Base-by-base conservation (phyloP, 345 rosid genomes). In the Hirschfeldia incana region DNA sequence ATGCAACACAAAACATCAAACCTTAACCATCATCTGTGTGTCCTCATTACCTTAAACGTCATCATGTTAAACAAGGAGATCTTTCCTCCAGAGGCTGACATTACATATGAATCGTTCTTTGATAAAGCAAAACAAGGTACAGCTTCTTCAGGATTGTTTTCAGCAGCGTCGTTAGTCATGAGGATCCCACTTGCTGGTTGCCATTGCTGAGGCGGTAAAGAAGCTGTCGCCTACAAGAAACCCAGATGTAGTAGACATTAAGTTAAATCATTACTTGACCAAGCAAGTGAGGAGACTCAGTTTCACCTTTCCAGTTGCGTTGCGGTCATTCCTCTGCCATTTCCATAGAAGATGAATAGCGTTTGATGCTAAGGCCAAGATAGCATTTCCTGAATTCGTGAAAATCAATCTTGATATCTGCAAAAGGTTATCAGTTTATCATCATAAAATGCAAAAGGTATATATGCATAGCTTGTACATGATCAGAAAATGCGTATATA, bases 321-420 rank as follows among this genome's bases (percentile, higher is more conserved):
- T 90, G 8, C 95, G 95, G 3, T 94, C 98, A 61, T 74, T 92
- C 55, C 97, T 87, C 77, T 91, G 98, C 98, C 98, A 94, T 82
- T 91, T 94, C 98, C 98, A 94, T 49, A 94, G 86, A 67, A 92
- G 83, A 82, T 94, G 98, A 79, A 89, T 81, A 17, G 97, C 98
- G 71, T 94, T 94, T 75, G 98, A 89, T 73, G 97, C 97, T 80
- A 94, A 85, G 65, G 98, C 98, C 86, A 94, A 86, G 76, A 94
- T 88, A 67, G 97, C 97, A 78, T 81, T 86, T 58, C 98, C 98
- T 32, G 97, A 92, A 85, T 94, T 94, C 51, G 98, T 94, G 82
- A 91, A 94, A 74, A 92, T 94, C 76, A 94, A 83, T 88, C 97
- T 91, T 78, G 98, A 92, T 85, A 94, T 92, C 98, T 94, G 94